Evolutionary conservation across 2,329 filamentous ascomycete genomes (phyloP), one percentile per base, ranked within the genome.

Genomic region (Colletotrichum lentis): DNA sequence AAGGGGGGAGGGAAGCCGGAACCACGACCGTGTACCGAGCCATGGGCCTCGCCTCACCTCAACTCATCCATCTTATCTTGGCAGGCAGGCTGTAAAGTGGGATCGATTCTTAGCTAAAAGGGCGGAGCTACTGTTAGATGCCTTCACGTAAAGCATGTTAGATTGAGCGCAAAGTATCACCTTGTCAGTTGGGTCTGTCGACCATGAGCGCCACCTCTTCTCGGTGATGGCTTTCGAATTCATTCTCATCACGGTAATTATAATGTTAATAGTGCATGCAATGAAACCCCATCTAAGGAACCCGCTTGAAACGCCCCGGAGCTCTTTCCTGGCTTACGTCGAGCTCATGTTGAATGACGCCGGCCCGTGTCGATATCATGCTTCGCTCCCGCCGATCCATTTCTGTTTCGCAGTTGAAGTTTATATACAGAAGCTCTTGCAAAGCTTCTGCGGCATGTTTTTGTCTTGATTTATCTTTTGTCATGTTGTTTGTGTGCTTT

Each of bases 261-360:
- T 37, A 35, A 27, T 10, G 4, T 12, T 39, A 12, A 16, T 35
- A 35, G 8, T 35, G 31, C 31, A 35, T 49, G 14, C 35, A 41
- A 35, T 49, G 10, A 47, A 67, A 37, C 27, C 39, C 49, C 43
- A 24, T 64, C 59, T 56, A 68, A 39, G 50, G n/a, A 37, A 49
- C 22, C 27, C 39, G 20, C 46, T 8, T 49, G 43, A 59, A 65
- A 69, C 64, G 67, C 67, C 64, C 63, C 59, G 54, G 57, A 64
- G 59, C 59, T 69, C 58, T 54, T 58, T 60, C 57, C 47, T 39
- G 58, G 63, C 63, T 63, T 69, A 67, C 64, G 67, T 69, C 64
- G 75, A 76, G 76, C 75, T 75, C 76, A 78, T 77, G 76, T 78
- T 76, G 74, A 78, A 77, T 77, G 74, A 71, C 70, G 70, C 68